Conservation (phyloP, 1,284 basidiomycete species). For the Rhodotorula sp. region DNA sequence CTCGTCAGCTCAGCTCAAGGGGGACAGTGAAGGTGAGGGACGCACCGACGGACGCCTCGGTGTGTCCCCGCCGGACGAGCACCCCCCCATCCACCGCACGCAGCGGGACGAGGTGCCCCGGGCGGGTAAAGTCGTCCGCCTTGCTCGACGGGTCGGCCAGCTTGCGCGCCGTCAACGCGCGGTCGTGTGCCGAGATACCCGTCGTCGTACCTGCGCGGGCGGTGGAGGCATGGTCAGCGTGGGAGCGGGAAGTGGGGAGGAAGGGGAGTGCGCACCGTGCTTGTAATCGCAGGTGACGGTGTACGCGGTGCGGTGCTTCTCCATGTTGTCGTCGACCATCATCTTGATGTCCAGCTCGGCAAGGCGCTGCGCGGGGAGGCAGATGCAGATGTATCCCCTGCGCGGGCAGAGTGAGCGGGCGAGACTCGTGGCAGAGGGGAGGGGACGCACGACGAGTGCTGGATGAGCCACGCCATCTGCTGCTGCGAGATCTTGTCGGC, state of each 20-base stretch:
- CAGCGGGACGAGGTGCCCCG: constrained; percentile 93
- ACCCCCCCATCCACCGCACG: constrained; percentile 84
- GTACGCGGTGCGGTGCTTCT: constrained; percentile 91
- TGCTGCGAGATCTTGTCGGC: constrained; percentile 61
- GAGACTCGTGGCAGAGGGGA: background rate
- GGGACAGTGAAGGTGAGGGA: constrained; percentile 24
- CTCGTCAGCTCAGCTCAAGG: background rate
- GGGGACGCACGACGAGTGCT: constrained; percentile 77
- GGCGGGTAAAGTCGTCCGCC: constrained; percentile 81
- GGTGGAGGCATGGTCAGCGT: background rate
- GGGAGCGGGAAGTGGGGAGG: constrained; percentile 3
- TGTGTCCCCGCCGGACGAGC: constrained; percentile 83
- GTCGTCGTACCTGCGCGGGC: constrained; percentile 74
- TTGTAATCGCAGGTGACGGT: constrained; percentile 95
- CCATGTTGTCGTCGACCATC: constrained; percentile 90
- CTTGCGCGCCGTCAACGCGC: constrained; percentile 80
- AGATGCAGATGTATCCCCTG: constrained; percentile 93
- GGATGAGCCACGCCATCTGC: constrained; percentile 99
- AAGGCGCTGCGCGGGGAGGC: constrained; percentile 74
- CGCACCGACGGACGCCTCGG: constrained; percentile 77
- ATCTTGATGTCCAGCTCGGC: constrained; percentile 83
- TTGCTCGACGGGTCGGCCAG: constrained; percentile 63
- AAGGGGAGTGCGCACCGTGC: constrained; percentile 65
- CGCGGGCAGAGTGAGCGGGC: background rate
- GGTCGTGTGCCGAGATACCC: constrained; percentile 95